These are phyloP conservation scores for Exobasidium cylindrosporum DNA, from an alignment of 1,284 basidiomycete genomes.

Conservation along the genomic window DNA sequence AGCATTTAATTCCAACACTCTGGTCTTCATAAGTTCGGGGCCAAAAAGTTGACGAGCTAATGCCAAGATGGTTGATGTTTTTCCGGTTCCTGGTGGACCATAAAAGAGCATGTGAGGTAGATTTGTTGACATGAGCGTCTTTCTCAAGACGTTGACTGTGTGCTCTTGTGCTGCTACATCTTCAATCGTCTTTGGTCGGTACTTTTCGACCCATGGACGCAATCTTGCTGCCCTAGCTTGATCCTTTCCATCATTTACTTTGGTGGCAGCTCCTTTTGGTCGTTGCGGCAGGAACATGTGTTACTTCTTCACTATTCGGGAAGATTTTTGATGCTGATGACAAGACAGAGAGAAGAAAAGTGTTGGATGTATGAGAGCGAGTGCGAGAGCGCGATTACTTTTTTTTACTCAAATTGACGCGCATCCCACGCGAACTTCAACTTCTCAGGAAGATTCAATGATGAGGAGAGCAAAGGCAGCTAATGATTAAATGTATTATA, in stretches of 20 bases:
- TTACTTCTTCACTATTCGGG: too few relatives aligned
- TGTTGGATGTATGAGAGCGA: too few relatives aligned
- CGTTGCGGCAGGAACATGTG: slow-evolving; percentile 16
- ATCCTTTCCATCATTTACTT: slow-evolving; percentile 3
- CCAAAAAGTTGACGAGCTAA: slow-evolving; percentile 91
- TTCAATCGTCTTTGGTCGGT: slow-evolving; percentile 95
- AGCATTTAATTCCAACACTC: slow-evolving; percentile 97
- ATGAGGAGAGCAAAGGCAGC: too few relatives aligned
- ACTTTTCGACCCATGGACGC: slow-evolving; percentile 97
- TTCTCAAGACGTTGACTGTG: slow-evolving; percentile 84
- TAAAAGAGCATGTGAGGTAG: slow-evolving; percentile 99
- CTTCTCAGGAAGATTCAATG: too few relatives aligned
- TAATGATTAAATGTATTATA: too few relatives aligned
- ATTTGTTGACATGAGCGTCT: slow-evolving; percentile 87
- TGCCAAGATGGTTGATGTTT: slow-evolving; percentile 96
- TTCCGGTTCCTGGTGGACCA: slow-evolving; percentile 96
- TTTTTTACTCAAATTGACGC: too few relatives aligned
- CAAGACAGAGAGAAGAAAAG: too few relatives aligned
- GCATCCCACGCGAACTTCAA: too few relatives aligned
- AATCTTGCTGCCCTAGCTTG: slow-evolving; percentile 6
- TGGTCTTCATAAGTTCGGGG: slow-evolving; percentile 87
- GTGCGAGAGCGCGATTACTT: too few relatives aligned
- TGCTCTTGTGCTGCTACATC: slow-evolving; percentile 97
- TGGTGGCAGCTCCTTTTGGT: slow-evolving; percentile 4
- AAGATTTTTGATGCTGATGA: too few relatives aligned